Percentiles rank a stretch among this genome's conserved stretches.
Evolutionary conservation across 306 rosid species (phyloP).

Genomic region (Pachyrhizus erosus): DNA sequence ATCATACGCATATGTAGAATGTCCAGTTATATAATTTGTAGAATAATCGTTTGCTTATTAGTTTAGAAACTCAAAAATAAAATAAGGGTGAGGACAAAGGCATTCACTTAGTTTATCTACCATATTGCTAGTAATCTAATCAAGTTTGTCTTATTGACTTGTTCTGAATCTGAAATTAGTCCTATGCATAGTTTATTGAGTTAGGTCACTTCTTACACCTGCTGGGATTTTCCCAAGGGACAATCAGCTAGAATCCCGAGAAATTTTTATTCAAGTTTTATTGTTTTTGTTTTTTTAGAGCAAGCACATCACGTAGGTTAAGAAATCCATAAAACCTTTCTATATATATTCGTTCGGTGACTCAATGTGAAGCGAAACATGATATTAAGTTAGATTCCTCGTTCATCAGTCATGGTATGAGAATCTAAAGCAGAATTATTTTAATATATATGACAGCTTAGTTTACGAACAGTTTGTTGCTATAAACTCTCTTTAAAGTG

Average conservation of each 20-base stretch:
- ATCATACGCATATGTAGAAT: not conserved
- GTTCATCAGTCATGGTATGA: constrained; percentile 38
- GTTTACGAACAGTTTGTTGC: constrained; percentile 25
- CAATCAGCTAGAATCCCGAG: constrained; percentile 51
- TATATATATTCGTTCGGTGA: constrained; percentile 9
- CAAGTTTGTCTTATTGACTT: constrained; percentile 50
- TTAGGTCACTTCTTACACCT: constrained; percentile 36
- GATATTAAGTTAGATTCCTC: constrained; percentile 50
- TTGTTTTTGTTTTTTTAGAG: constrained; percentile 12
- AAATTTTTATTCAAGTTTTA: constrained; percentile 39
- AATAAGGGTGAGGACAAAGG: not conserved
- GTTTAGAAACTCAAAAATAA: constrained; percentile 7
- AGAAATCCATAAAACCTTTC: constrained; percentile 33
- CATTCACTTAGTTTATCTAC: constrained; percentile 19
- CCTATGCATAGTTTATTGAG: constrained; percentile 8
- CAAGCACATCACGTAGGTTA: constrained; percentile 40
- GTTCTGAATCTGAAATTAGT: constrained; percentile 36
- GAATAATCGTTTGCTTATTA: not conserved
- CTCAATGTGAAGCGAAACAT: constrained; percentile 18
- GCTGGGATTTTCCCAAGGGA: constrained; percentile 57
- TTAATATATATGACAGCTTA: constrained; percentile 39
- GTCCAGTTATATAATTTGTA: no score
- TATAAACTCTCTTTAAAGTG: constrained; percentile 7
- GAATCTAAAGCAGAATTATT: constrained; percentile 31
- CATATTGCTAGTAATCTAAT: constrained; percentile 31